A percentile compares a stretch with the other conserved stretches of the same genome.
Evolutionary conservation across 2,329 filamentous ascomycete species (phyloP).

Genomic region (Capronia americana): DNA sequence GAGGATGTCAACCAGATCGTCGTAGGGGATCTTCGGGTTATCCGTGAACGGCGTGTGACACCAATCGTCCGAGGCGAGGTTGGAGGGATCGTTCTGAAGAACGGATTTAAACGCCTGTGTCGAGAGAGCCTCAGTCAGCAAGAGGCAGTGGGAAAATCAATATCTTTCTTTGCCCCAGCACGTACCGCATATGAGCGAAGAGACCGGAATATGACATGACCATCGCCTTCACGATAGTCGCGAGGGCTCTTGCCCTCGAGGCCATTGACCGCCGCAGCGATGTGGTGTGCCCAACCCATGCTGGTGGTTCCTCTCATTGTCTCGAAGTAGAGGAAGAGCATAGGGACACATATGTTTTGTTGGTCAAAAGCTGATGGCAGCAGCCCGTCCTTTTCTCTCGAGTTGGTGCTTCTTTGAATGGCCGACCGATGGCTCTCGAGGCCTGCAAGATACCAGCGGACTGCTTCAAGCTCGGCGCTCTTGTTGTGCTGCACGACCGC

Average conservation of each 20-base stretch:
- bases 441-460: slow-evolving; percentile 14
- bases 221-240: slow-evolving; percentile 3
- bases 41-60: slow-evolving; percentile 11
- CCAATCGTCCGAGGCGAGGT: slow-evolving; percentile 15
- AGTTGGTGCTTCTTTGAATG: slow-evolving; percentile 6
- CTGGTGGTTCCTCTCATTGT: slow-evolving; percentile 7
- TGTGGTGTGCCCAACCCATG: slow-evolving; percentile 10
- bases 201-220: slow-evolving; percentile 15
- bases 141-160: too few relatives aligned
- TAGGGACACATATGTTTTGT: slow-evolving; percentile 7
- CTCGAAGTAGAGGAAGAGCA: slow-evolving; percentile 20
- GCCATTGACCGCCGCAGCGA: slow-evolving; percentile 1
- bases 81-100: slow-evolving; percentile 12
- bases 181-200: slow-evolving; percentile 18
- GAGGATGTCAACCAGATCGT: slow-evolving; percentile 15
- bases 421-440: slow-evolving; percentile 13
- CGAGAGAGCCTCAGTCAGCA: neutral
- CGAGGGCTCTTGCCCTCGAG: neutral
- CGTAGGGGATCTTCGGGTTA: slow-evolving; percentile 17
- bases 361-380: neutral
- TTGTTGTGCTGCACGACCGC: slow-evolving; percentile 8
- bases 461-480: slow-evolving; percentile 13
- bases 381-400: neutral
- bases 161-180: neutral
- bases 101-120: slow-evolving; percentile 11